phyloP scores from a whole-genome alignment of 169 alveolate species.

The Condylostoma magnum region DNA sequence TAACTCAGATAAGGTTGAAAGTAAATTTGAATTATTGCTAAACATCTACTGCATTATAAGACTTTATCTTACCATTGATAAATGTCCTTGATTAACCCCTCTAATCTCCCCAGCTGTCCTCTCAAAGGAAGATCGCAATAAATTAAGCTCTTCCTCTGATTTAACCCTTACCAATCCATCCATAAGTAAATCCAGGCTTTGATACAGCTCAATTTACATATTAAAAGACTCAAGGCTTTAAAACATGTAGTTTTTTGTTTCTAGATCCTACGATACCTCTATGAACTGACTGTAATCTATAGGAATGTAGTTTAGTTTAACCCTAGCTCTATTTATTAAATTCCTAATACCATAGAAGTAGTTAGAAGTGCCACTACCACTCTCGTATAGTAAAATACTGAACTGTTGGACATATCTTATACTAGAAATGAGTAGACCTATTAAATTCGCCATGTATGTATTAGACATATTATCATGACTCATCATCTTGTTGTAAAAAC shows the following conservation, averaged over 20 bases:
- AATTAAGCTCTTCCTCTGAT: background rate
- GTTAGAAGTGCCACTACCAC: background rate
- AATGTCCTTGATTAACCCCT: constrained; percentile 16
- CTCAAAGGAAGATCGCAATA: background rate
- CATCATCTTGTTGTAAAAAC: no score
- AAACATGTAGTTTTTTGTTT: background rate
- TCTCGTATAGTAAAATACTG: constrained; percentile 15
- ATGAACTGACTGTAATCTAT: background rate
- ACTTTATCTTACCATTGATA: background rate
- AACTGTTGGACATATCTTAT: constrained; percentile 16
- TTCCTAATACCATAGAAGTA: background rate
- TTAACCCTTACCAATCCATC: constrained; percentile 5
- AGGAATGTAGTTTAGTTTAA: background rate
- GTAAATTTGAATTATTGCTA: background rate
- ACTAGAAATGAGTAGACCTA: background rate
- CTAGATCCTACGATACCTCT: background rate
- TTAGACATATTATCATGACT: no score
- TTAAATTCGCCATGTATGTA: no score
- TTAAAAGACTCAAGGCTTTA: background rate
- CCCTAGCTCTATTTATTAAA: background rate
- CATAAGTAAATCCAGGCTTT: background rate
- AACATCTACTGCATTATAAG: constrained; percentile 20
- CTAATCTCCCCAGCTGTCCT: background rate
- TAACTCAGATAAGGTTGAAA: background rate
- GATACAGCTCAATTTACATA: background rate